Evolutionary conservation across 2,329 filamentous ascomycete genomes (phyloP), one percentile per base, ranked within the genome.

Genomic region (Scolecobasidium constrictum): DNA sequence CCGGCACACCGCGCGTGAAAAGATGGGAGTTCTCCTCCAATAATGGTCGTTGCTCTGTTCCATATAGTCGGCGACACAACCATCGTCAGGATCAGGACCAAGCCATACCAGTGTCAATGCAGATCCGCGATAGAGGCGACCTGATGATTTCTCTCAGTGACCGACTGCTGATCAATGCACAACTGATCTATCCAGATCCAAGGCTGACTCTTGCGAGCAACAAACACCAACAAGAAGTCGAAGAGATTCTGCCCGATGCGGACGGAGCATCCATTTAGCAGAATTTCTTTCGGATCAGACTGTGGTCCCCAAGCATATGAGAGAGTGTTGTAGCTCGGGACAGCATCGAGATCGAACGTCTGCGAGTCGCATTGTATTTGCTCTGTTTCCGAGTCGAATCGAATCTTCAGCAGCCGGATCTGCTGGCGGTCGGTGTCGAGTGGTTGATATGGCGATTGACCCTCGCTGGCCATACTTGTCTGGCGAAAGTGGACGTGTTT

Each of bases 41-140:
- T 31, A 31, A 9, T 31, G 26, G 15, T 57, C 51, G 34, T 50
- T 48, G 12, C 51, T 53, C 3, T 55, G 44, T 42, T 55, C 50
- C 52, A 58, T 54, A n/a, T n/a, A n/a, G n/a, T n/a, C n/a, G 9
- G 53, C 55, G 18, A 51, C 51, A 6, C 44, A 40, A 31, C 52
- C 52, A 40, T 55, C 52, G 28, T 54, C 50, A 17, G 47, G 47
- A 38, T 57, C 51, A 22, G 50, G 48, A 5, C n/a, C n/a, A n/a
- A n/a, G n/a, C n/a, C n/a, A n/a, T n/a, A n/a, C n/a, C n/a, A n/a
- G n/a, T n/a, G n/a, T n/a, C n/a, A n/a, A n/a, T n/a, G n/a, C n/a
- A n/a, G n/a, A n/a, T n/a, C n/a, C n/a, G n/a, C n/a, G n/a, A n/a
- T n/a, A n/a, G 34, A 6, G 9, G 5, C n/a, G 13, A 41, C 38